These are phyloP conservation scores for Penicillium pancosmium DNA, from an alignment of 495 filamentous ascomycete genomes.

Conservation along the genomic window DNA sequence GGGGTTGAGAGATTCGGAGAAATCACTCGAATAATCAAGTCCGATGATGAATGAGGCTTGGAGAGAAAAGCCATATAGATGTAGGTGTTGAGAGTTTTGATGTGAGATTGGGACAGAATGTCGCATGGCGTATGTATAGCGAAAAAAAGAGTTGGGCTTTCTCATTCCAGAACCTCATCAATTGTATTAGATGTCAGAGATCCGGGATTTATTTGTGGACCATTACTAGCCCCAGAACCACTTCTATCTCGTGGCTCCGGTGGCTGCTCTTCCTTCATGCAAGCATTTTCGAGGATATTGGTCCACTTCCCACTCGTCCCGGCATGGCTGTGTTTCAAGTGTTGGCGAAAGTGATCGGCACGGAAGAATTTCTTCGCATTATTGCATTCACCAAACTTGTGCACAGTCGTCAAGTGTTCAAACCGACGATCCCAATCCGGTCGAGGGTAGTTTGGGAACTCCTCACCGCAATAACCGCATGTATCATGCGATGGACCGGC, in stretches of 20 bases:
- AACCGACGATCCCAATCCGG: constrained; percentile 84
- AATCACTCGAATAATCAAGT: neutral
- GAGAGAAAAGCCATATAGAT: neutral
- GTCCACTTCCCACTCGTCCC: constrained; percentile 99
- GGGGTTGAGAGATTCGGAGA: neutral
- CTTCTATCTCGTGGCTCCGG: constrained; percentile 37
- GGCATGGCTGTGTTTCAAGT: constrained; percentile 96
- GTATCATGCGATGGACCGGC: constrained; percentile 62
- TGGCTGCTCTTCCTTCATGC: constrained; percentile 88
- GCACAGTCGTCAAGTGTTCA: constrained; percentile 82
- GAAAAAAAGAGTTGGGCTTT: neutral
- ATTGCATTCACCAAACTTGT: constrained; percentile 98
- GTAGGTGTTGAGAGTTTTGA: neutral
- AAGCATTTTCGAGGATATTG: constrained; percentile 94
- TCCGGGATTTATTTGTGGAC: constrained; percentile 20
- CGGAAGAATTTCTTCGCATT: constrained; percentile 97
- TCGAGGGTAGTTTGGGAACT: constrained; percentile 73
- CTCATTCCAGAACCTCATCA: constrained; percentile 33
- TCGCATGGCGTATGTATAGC: neutral
- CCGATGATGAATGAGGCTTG: neutral
- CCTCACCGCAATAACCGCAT: constrained; percentile 95
- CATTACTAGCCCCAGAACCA: neutral
- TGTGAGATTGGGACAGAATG: neutral
- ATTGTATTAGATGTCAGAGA: constrained; percentile 41
- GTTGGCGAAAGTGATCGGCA: constrained; percentile 96